phyloP scores from a whole-genome alignment of 208 protist species.

The Endotrypanum monterogeii region DNA sequence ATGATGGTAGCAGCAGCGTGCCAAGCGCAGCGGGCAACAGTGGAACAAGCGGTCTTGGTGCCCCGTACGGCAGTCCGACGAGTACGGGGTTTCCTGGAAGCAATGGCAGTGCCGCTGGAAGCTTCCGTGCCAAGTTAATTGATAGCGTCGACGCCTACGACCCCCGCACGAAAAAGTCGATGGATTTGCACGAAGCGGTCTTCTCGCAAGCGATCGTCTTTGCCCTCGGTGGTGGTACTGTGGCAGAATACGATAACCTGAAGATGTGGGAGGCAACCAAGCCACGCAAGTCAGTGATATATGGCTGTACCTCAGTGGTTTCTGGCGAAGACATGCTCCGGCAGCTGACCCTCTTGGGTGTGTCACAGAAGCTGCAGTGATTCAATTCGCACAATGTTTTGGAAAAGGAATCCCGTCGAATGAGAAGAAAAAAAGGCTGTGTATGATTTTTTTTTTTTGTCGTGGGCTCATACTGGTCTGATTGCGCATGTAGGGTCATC shows the following conservation, averaged over 20 bases:
- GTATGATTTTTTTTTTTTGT: background rate
- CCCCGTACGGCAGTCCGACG: slow-evolving; percentile 19
- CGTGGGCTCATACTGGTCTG: background rate
- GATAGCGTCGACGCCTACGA: slow-evolving; percentile 77
- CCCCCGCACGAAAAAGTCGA: slow-evolving; percentile 60
- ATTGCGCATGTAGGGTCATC: background rate
- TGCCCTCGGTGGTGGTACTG: slow-evolving; percentile 79
- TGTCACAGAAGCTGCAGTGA: slow-evolving; percentile 9
- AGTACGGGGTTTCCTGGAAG: slow-evolving; percentile 10
- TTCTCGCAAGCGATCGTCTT: slow-evolving; percentile 92
- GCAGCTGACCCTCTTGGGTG: slow-evolving; percentile 68
- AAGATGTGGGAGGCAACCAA: slow-evolving; percentile 81
- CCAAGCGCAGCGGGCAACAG: slow-evolving; percentile 17
- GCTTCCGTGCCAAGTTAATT: slow-evolving; percentile 36
- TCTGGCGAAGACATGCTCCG: slow-evolving; percentile 80
- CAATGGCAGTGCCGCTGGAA: slow-evolving; percentile 9
- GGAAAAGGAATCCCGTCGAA: background rate
- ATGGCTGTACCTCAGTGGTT: slow-evolving; percentile 83
- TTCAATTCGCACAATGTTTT: background rate
- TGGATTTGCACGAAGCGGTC: slow-evolving; percentile 58
- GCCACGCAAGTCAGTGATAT: slow-evolving; percentile 78
- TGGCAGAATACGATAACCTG: slow-evolving; percentile 90
- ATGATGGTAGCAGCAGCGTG: slow-evolving; percentile 41
- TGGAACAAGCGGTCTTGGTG: slow-evolving; percentile 12
- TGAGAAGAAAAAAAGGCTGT: background rate